Conservation (phyloP, 805 yeast species). For the Candida michaelii region DNA sequence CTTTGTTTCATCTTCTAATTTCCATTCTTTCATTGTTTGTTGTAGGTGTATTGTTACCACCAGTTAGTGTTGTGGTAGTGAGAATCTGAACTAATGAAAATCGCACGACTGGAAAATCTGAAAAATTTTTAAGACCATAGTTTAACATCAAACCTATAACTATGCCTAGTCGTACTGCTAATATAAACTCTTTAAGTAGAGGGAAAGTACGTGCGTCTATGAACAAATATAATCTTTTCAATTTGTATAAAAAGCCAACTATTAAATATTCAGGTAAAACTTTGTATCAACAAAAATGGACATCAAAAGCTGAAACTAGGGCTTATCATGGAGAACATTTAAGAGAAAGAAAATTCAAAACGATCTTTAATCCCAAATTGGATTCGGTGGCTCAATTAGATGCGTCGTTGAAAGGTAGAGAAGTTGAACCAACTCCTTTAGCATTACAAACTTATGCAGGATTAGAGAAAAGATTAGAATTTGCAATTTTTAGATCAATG, state of each 20-base stretch:
- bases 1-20: constrained; percentile 58
- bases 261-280: constrained; percentile 58
- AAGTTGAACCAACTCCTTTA: constrained; percentile 68
- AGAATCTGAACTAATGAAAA: background rate
- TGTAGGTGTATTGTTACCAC: too few relatives aligned
- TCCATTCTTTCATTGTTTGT: constrained; percentile 43
- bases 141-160: background rate
- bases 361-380: constrained; percentile 64
- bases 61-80: background rate
- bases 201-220: constrained; percentile 84
- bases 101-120: constrained; percentile 8
- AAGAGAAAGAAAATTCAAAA: constrained; percentile 80
- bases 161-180: constrained; percentile 65
- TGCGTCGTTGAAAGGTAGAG: constrained; percentile 66
- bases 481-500: constrained; percentile 87
- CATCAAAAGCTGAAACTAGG: constrained; percentile 86
- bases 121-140: constrained; percentile 7
- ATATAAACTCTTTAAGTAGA: constrained; percentile 57
- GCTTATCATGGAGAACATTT: constrained; percentile 94
- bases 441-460: constrained; percentile 86
- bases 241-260: constrained; percentile 71
- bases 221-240: constrained; percentile 90
- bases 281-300: constrained; percentile 90
- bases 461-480: constrained; percentile 84
- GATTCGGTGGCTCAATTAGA: constrained; percentile 88